A percentile compares a stretch with the other conserved stretches of the same genome.
These are phyloP conservation scores for Fusarium multiceps DNA, from an alignment of 2,329 filamentous ascomycete genomes.

Conservation along the genomic window DNA sequence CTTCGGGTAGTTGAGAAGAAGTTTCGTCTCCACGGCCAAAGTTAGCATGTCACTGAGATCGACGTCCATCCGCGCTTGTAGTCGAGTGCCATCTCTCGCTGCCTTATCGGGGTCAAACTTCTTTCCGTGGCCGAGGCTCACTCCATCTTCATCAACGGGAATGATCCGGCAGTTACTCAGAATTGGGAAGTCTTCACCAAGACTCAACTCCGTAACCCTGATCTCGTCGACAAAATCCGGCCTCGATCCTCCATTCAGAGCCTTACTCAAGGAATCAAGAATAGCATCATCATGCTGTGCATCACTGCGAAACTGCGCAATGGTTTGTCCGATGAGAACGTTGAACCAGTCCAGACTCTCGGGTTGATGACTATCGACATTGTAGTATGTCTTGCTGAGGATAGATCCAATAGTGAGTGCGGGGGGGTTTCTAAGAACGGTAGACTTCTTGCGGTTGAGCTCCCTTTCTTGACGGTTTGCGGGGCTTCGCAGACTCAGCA, in stretches of 20 bases:
- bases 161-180: conserved; percentile 98
- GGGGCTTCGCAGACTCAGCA: conserved; percentile 69
- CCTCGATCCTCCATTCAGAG: conserved; percentile 86
- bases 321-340: conserved; percentile 93
- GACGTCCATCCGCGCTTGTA: conserved; percentile 97
- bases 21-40: conserved; percentile 90
- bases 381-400: conserved; percentile 96
- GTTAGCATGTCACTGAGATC: conserved; percentile 97
- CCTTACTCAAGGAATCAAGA: conserved; percentile 82
- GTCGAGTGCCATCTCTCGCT: conserved; percentile 73
- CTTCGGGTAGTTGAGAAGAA: conserved; percentile 94
- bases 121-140: conserved; percentile 63
- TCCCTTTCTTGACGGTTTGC: conserved; percentile 56
- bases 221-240: conserved; percentile 96
- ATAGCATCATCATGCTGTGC: conserved; percentile 93
- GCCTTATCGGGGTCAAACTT: conserved; percentile 65
- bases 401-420: conserved; percentile 92
- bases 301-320: conserved; percentile 93
- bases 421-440: conserved; percentile 77
- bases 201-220: conserved; percentile 88
- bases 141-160: conserved; percentile 83
- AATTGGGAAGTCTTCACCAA: conserved; percentile 98
- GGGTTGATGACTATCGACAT: conserved; percentile 92
- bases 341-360: conserved; percentile 99
- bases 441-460: conserved; percentile 74